Evolutionary conservation across 495 filamentous ascomycete genomes (phyloP).

Genomic region (Chaetomium fimeti): DNA sequence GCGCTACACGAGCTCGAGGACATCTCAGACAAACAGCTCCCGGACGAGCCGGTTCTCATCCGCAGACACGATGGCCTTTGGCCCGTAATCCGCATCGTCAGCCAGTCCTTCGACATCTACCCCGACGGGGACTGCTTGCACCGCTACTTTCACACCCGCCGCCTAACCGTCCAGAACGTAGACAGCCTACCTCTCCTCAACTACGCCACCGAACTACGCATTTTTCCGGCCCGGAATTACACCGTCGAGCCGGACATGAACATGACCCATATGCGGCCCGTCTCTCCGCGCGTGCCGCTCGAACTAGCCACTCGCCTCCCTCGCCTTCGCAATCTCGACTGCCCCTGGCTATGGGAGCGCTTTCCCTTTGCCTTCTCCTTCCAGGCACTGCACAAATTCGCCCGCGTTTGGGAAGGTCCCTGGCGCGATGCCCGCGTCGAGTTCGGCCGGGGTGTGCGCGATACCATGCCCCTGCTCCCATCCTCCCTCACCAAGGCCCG

Average conservation of each 20-base stretch:
- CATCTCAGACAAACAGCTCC: background rate
- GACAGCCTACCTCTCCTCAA: conserved; percentile 6
- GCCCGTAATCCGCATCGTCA: conserved; percentile 1
- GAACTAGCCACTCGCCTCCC: conserved; percentile 12
- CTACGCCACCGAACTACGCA: conserved; percentile 4
- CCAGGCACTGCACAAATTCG: background rate
- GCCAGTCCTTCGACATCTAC: conserved; percentile 2
- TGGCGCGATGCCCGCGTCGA: conserved; percentile 14
- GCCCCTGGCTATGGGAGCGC: conserved; percentile 12
- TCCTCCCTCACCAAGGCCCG: conserved; percentile 11
- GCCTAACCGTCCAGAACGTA: conserved; percentile 7
- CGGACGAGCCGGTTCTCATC: background rate
- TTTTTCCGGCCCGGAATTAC: background rate
- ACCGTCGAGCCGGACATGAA: background rate
- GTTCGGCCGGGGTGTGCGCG: conserved; percentile 5
- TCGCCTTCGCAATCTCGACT: conserved; percentile 3
- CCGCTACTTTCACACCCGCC: conserved; percentile 11
- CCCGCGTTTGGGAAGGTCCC: conserved; percentile 14
- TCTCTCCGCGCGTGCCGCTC: conserved; percentile 4
- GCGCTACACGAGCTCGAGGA: conserved; percentile 1
- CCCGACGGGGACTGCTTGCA: conserved; percentile 4
- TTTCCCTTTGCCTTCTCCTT: conserved; percentile 9
- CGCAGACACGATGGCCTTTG: background rate
- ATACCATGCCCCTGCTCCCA: conserved; percentile 5
- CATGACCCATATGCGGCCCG: conserved; percentile 7